Percentiles rank a stretch among this genome's conserved stretches.
Conservation (phyloP, 345 rosid genomes). For the Linum trigynum region DNA sequence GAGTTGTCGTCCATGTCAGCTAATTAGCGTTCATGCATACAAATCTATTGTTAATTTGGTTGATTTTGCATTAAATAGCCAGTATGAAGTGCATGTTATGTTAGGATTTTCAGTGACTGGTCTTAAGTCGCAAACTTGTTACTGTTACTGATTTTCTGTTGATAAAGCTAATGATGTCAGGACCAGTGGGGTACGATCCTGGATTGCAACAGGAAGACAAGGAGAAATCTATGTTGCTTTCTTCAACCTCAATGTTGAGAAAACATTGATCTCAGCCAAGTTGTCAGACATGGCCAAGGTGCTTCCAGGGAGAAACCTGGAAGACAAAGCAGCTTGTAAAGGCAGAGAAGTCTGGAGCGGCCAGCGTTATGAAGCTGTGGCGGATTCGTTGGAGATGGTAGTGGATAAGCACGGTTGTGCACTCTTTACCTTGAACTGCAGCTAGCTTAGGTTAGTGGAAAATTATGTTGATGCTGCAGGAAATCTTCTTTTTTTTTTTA, state of each 20-base stretch:
- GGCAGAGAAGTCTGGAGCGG: conserved; percentile 65
- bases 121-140: too few species aligned
- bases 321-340: conserved; percentile 27
- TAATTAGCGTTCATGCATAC: too few species aligned
- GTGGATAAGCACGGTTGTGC: conserved; percentile 53
- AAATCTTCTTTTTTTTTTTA: too few species aligned
- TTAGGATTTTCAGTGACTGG: too few species aligned
- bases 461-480: neutral
- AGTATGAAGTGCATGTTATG: too few species aligned
- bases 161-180: conserved; percentile 20
- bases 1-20: too few species aligned
- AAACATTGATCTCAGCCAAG: conserved; percentile 40
- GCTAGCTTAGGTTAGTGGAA: neutral
- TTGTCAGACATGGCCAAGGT: conserved; percentile 48
- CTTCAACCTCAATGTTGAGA: conserved; percentile 18
- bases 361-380: conserved; percentile 20
- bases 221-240: conserved; percentile 23
- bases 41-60: too few species aligned
- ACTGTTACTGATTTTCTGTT: neutral
- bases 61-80: too few species aligned
- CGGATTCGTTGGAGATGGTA: conserved; percentile 25
- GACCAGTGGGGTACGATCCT: conserved; percentile 53
- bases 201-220: conserved; percentile 78
- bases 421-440: conserved; percentile 48
- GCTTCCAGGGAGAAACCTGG: conserved; percentile 29